phyloP scores from a whole-genome alignment of 2,329 filamentous ascomycete species.

The Trichoderma endophyticum region DNA sequence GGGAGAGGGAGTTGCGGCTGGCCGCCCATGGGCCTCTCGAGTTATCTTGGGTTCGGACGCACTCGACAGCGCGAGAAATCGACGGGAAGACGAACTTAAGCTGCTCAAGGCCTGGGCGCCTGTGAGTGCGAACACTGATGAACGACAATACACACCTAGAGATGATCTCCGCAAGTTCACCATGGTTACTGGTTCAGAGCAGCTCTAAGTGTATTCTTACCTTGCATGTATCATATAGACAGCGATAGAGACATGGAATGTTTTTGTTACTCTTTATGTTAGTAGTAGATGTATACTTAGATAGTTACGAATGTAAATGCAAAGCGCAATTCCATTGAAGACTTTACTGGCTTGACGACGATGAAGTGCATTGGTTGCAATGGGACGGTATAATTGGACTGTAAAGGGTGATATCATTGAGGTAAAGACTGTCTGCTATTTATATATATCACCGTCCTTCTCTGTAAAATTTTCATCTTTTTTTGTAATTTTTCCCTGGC shows the following conservation, averaged over 20 bases:
- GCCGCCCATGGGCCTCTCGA: conserved; percentile 26
- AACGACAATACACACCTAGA: not conserved
- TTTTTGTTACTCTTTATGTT: not conserved
- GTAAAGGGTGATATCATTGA: not conserved
- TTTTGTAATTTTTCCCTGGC: not conserved
- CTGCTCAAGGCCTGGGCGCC: conserved; percentile 26
- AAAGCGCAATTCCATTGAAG: not conserved
- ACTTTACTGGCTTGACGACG: not conserved
- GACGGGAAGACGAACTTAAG: conserved; percentile 23
- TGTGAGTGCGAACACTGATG: conserved; percentile 26
- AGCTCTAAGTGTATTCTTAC: not conserved
- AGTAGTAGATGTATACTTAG: not conserved
- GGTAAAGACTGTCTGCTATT: not conserved
- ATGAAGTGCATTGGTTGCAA: not conserved
- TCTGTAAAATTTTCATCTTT: not conserved
- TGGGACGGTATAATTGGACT: not conserved
- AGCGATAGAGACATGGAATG: not conserved
- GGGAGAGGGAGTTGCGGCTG: conserved; percentile 26
- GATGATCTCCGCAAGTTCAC: not conserved
- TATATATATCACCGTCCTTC: not conserved
- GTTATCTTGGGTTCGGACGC: conserved; percentile 33
- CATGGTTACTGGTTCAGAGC: not conserved
- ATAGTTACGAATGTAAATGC: not conserved
- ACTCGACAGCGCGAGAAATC: conserved; percentile 25
- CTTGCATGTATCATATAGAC: not conserved